Percentiles rank a stretch among this genome's conserved stretches.
Evolutionary conservation across 225 moss, liverwort and hornwort species (phyloP).

Genomic region (Rhytidiadelphus loreus): DNA sequence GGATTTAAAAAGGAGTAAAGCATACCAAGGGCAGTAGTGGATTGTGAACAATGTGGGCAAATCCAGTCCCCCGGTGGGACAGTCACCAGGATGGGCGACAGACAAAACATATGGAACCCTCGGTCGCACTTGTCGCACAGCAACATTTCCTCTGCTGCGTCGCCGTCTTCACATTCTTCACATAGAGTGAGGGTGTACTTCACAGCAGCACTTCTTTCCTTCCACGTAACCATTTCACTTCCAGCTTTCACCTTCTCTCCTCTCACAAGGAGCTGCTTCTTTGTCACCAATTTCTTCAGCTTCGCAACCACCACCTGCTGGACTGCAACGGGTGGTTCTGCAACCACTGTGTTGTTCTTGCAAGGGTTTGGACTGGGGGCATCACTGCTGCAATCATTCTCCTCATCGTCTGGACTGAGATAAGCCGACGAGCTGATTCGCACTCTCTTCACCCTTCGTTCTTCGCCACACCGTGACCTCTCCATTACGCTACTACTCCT

Average conservation of each 20-base stretch:
- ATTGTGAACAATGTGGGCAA: slow-evolving; percentile 53
- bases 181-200: slow-evolving; percentile 32
- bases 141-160: slow-evolving; percentile 61
- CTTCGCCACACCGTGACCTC: slow-evolving; percentile 21
- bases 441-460: slow-evolving; percentile 22
- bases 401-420: background rate
- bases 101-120: slow-evolving; percentile 78
- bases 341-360: background rate
- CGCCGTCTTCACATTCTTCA: slow-evolving; percentile 46
- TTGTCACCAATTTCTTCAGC: background rate
- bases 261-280: background rate
- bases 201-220: background rate
- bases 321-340: background rate
- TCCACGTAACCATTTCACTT: background rate
- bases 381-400: background rate
- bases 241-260: background rate
- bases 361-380: background rate
- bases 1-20: background rate
- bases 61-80: slow-evolving; percentile 76
- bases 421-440: slow-evolving; percentile 15
- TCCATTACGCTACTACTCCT: background rate
- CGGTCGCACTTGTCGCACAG: slow-evolving; percentile 75
- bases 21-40: slow-evolving; percentile 36
- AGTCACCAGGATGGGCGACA: slow-evolving; percentile 54
- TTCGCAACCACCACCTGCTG: background rate